Conservation (phyloP, 1,284 basidiomycete species). For the Cutaneotrichosporon sp. region DNA sequence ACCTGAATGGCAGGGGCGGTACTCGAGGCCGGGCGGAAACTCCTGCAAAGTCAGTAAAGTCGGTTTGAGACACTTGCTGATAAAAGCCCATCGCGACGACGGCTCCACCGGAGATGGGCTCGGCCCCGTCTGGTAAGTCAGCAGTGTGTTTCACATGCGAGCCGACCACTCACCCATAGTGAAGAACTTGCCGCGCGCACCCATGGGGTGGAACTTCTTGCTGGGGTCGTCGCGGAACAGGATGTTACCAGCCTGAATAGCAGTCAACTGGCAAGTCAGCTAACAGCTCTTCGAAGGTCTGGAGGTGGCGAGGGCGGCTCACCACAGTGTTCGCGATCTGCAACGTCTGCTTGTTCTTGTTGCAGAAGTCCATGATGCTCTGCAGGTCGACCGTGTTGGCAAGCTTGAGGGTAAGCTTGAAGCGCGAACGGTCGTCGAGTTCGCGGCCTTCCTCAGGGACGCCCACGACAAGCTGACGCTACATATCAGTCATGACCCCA, state of each 20-base stretch:
- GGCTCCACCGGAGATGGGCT: constrained; percentile 41
- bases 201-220: constrained; percentile 41
- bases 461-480: constrained; percentile 43
- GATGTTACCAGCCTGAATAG: constrained; percentile 49
- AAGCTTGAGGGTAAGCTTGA: constrained; percentile 44
- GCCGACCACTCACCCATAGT: constrained; percentile 33
- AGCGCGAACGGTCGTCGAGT: constrained; percentile 40
- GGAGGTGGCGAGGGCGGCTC: constrained; percentile 13
- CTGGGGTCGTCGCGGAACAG: constrained; percentile 47
- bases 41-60: constrained; percentile 24
- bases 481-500: neutral
- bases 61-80: constrained; percentile 34
- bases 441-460: constrained; percentile 45
- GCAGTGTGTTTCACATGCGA: neutral
- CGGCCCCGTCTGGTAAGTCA: constrained; percentile 30
- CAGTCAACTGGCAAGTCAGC: constrained; percentile 33
- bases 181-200: constrained; percentile 49
- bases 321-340: constrained; percentile 34
- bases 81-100: constrained; percentile 50
- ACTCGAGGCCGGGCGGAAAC: constrained; percentile 41
- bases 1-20: constrained; percentile 36
- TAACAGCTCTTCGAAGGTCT: neutral
- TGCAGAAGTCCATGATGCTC: constrained; percentile 43
- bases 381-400: constrained; percentile 44
- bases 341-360: constrained; percentile 32